Base-by-base conservation (phyloP, 805 yeast genomes). In the Nakazawaea pomicola region DNA sequence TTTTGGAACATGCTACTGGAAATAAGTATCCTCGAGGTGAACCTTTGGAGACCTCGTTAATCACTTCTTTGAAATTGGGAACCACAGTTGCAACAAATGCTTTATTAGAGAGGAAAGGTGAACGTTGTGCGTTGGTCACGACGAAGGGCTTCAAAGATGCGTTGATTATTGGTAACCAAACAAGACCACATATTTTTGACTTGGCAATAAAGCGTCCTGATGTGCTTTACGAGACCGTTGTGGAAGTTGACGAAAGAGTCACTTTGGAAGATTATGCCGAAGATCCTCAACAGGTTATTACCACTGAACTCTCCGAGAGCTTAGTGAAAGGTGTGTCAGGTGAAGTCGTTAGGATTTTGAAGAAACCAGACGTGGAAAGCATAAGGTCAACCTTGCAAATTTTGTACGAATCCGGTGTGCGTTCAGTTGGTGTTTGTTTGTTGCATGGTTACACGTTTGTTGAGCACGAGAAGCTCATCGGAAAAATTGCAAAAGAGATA, bases 11-110 rank as follows among this genome's bases (percentile, higher is more conserved):
- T 17, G 75, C 76, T 46, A 72, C 77, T 1, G 72, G 74, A 1
- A 58, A 55, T 6, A 36, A 55, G 8, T 83, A 85, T 38, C 81
- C 89, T 3, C 68, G 85, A 38, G 75, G 76, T 7, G 58, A 59
- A 28, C 78, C 76, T 3, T 60, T 89, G 45, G 87, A 82, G 44
- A 70, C 86, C 1, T 69, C 78, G 3, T 61, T 62, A 3, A 83
- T 88, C 29, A 78, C 76, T 40, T 74, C 80, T 32, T 77, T 89
- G 36, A 68, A 95, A 42, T 81, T 90, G 84, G 97, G 97, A 3
- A 89, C 97, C 4, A 90, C 97, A 0, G 93, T 89, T 9, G 98
- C 99, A 2, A 91, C 98, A 6, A 91, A 91, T 62, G 96, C 98
- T 1, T 70, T 93, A 25, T 68, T 91, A 45, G 98, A 91, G 56